Evolutionary conservation across 257 asterid species (phyloP), one percentile per base, ranked within the genome.

Genomic region (Jacaranda copaia): DNA sequence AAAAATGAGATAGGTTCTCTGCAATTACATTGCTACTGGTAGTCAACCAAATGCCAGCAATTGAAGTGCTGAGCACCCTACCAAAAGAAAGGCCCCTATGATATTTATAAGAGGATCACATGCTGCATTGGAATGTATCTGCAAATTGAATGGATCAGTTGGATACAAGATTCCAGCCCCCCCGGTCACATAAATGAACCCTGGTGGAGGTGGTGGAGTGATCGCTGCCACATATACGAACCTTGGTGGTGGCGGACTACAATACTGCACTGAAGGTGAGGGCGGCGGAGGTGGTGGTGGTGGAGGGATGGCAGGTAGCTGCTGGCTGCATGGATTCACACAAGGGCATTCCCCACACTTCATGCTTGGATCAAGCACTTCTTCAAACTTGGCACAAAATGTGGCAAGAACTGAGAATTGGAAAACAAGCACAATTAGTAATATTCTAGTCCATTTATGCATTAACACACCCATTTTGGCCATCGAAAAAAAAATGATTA

Each of bases 321-420:
- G 84, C 53, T 80, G 90, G 85, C 59, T 68, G 86, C 94, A 88
- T 77, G 90, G 85, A 58, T 84, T 85, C 46, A 45, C 81, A 64
- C 97, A 91, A 5, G 95, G 91, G 42, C 97, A 91, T 70, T 85
- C 93, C 52, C 97, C 97, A 66, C 97, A 91, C 67, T 83, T 91
- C 6, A 87, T 79, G 70, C 85, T 85, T 70, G 84, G 84, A 70
- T 84, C 78, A 58, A 76, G 70, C 72, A 72, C 72, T 20, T 75
- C 20, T 6, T 55, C 77, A 45, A 68, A 52, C 51, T 71, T 62
- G 12, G 68, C 70, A 66, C 64, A 40, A 42, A 68, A 13, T 57
- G 61, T 72, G 14, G 73, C 63, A 0, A 77, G 35, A 16, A 59
- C 70, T 11, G 11, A 74, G 40, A 10, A 82, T 38, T 78, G 89